Evolutionary conservation across 208 protist species (phyloP).

Genomic region (Trypanosoma cruzi): DNA sequence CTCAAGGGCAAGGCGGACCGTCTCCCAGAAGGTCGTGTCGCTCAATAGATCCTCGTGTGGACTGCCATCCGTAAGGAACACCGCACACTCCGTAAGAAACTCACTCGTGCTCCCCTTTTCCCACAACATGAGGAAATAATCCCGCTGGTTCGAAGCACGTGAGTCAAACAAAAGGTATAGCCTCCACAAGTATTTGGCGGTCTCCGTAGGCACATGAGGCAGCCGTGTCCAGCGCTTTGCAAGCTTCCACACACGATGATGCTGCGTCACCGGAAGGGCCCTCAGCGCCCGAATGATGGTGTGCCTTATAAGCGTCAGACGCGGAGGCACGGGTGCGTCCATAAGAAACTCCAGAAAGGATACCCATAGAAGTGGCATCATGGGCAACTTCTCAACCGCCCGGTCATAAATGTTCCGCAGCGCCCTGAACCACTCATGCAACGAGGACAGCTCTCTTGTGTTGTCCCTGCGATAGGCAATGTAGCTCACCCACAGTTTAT

Average conservation of each 20-base stretch:
- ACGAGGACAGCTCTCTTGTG: slow-evolving; percentile 35
- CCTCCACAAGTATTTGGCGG: slow-evolving; percentile 58
- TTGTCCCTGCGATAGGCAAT: slow-evolving; percentile 57
- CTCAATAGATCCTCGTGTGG: slow-evolving; percentile 31
- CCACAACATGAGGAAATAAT: slow-evolving; percentile 70
- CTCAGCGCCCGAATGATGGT: slow-evolving; percentile 45
- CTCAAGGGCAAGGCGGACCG: slow-evolving; percentile 53
- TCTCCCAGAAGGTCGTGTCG: slow-evolving; percentile 72
- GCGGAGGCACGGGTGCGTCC: slow-evolving; percentile 34
- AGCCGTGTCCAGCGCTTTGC: slow-evolving; percentile 48
- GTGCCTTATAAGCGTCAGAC: slow-evolving; percentile 70
- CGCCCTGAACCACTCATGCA: slow-evolving; percentile 67
- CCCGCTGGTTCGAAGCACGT: slow-evolving; percentile 40
- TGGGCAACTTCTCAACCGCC: slow-evolving; percentile 63
- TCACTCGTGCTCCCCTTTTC: slow-evolving; percentile 43
- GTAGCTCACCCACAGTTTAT: slow-evolving; percentile 84
- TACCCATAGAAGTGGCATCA: slow-evolving; percentile 79
- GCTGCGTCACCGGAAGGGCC: slow-evolving; percentile 75
- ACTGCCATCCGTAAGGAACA: slow-evolving; percentile 21
- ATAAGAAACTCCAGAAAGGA: slow-evolving; percentile 75
- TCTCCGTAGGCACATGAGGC: slow-evolving; percentile 47
- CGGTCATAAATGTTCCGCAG: slow-evolving; percentile 75
- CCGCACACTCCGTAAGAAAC: slow-evolving; percentile 60
- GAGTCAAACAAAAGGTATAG: slow-evolving; percentile 62
- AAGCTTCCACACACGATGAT: slow-evolving; percentile 72